Percentiles rank a stretch among this genome's conserved stretches.
phyloP scores from a whole-genome alignment of 306 rosid species.

The Rosa multiflora region DNA sequence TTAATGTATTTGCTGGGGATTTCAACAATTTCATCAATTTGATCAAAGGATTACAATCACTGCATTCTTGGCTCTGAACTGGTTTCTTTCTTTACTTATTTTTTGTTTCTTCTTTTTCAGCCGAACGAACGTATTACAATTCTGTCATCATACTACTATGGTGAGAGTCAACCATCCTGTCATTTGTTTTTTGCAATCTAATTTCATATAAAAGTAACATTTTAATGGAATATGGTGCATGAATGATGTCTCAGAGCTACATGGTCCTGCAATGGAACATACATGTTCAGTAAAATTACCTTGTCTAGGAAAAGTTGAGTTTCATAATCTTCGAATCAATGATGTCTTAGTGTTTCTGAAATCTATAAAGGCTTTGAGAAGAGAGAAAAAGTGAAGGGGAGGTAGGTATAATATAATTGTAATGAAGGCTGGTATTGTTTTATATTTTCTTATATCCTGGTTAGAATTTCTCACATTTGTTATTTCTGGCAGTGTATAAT shows the following conservation, averaged over 20 bases:
- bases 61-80: slow-evolving; percentile 16
- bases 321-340: background rate
- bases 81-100: background rate
- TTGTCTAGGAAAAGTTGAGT: background rate
- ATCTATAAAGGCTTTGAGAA: background rate
- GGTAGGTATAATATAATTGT: background rate
- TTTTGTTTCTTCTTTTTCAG: slow-evolving; percentile 43
- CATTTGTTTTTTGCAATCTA: background rate
- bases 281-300: background rate
- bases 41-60: slow-evolving; percentile 9
- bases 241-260: background rate
- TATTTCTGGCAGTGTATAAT: too few relatives aligned
- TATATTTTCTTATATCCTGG: background rate
- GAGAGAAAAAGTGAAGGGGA: background rate
- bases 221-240: background rate
- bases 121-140: slow-evolving; percentile 82
- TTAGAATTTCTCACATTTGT: background rate
- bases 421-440: background rate
- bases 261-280: background rate
- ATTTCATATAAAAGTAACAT: background rate
- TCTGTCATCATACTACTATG: slow-evolving; percentile 85
- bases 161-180: slow-evolving; percentile 45
- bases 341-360: background rate
- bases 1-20: background rate
- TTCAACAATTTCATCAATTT: slow-evolving; percentile 1